Evolutionary conservation across 495 filamentous ascomycete species (phyloP), one percentile per base, ranked within the genome.

Genomic region (Penicillium paradoxum): DNA sequence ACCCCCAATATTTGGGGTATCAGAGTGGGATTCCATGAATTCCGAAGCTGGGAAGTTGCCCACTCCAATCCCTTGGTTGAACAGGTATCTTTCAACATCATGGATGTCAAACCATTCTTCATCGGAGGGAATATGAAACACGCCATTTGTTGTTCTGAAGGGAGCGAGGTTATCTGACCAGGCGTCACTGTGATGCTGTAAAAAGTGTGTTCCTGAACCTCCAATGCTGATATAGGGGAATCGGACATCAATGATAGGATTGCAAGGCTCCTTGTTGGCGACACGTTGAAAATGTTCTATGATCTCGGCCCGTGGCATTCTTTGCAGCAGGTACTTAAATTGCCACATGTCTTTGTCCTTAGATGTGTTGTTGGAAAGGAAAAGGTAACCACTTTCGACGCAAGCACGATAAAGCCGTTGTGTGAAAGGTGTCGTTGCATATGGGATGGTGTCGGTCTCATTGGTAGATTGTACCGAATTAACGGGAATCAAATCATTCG

Each of bases 101-200:
- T 56, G 49, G 15, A 59, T 50, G 46, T 63, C 60, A 22, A 63
- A 63, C 56, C 56, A 63, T 40, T 59, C 25, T 27, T 63, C 56
- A 19, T 63, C 53, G 13, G 43, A 55, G 32, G 25, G 30, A 44
- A 59, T 9, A 21, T 51, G 29, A 21, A 2, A 36, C 14, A 59
- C 49, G 1, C 60, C 60, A 49, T 63, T 63, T 17, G 59, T 51
- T 22, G 7, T 49, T 32, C 51, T 40, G 32, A 59, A 56, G 6
- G 15, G 45, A 15, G 46, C 46, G 2, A 55, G 15, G 8, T 24
- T 51, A 4, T 41, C 29, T 27, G 24, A 27, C 10, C 6, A 25
- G 7, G 17, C 8, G 4, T 17, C 33, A 22, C 22, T 25, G 4
- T 6, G 6, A 9, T 11, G 24, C 4, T 36, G 19, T 7, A 29